These are phyloP conservation scores for Endotrypanum monterogeii DNA, from an alignment of 208 protist species.

Conservation along the genomic window DNA sequence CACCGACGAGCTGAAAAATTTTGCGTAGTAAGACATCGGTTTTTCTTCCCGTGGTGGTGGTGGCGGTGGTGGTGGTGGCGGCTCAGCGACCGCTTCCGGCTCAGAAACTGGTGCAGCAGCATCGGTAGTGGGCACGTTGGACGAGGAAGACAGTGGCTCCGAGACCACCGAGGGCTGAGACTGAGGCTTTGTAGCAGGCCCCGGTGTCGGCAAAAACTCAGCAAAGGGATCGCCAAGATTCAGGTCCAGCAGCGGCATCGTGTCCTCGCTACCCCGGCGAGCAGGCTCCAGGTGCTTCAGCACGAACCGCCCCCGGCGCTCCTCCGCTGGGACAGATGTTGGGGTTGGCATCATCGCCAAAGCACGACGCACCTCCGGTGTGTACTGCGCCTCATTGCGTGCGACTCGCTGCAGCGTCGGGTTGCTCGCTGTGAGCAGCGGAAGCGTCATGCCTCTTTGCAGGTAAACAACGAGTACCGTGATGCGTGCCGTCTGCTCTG, in stretches of 20 bases:
- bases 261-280: neutral
- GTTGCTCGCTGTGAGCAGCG: conserved; percentile 51
- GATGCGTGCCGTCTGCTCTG: conserved; percentile 55
- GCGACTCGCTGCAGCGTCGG: conserved; percentile 33
- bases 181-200: neutral
- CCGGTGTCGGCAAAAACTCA: neutral
- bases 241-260: conserved; percentile 16
- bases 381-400: conserved; percentile 29
- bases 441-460: conserved; percentile 67
- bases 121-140: neutral
- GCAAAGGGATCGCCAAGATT: conserved; percentile 22
- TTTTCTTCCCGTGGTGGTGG: conserved; percentile 11
- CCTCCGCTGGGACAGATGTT: conserved; percentile 3
- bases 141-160: neutral
- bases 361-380: conserved; percentile 51
- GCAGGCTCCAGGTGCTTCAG: conserved; percentile 36
- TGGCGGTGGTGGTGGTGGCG: neutral
- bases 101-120: conserved; percentile 9
- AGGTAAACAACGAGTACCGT: conserved; percentile 73
- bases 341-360: conserved; percentile 65
- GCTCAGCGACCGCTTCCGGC: neutral
- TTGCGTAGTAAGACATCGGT: conserved; percentile 61
- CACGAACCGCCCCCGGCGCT: conserved; percentile 40
- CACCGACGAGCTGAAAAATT: conserved; percentile 67
- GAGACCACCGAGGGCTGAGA: neutral